A percentile compares a stretch with the other conserved stretches of the same genome.
phyloP scores from a whole-genome alignment of 2,329 filamentous ascomycete species.

The Fusarium subtropicale region DNA sequence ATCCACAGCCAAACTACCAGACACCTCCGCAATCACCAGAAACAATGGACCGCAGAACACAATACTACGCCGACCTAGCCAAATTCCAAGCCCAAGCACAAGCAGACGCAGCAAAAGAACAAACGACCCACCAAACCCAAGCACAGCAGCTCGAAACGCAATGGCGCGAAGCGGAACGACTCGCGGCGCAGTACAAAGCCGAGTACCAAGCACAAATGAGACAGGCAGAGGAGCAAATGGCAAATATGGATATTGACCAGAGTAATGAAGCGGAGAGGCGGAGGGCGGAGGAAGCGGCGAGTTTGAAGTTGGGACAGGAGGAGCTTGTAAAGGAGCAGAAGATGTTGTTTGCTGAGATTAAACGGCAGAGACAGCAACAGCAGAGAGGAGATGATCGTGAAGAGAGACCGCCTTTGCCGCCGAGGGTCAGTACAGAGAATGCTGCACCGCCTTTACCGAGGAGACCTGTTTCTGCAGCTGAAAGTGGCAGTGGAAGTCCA shows the following conservation, averaged over 20 bases:
- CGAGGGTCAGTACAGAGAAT: conserved; percentile 16
- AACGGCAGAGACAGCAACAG: neutral
- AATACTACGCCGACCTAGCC: neutral
- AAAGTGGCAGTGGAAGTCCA: neutral
- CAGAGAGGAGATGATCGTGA: neutral
- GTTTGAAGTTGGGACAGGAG: conserved; percentile 6
- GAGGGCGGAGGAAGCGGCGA: conserved; percentile 20
- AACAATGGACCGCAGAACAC: neutral
- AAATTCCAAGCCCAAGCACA: neutral
- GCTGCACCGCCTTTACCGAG: conserved; percentile 24
- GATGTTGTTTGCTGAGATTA: conserved; percentile 33
- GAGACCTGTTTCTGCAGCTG: conserved; percentile 18
- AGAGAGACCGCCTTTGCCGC: conserved; percentile 17
- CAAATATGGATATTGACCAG: conserved; percentile 15
- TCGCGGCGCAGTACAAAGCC: conserved; percentile 40
- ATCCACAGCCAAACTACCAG: neutral
- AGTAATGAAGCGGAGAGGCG: conserved; percentile 5
- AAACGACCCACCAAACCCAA: neutral
- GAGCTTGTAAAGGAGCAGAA: conserved; percentile 33
- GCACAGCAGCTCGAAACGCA: conserved; percentile 31
- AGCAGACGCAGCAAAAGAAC: neutral
- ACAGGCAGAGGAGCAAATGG: conserved; percentile 21
- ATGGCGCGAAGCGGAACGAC: conserved; percentile 37
- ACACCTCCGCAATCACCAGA: neutral
- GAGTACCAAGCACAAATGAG: conserved; percentile 33